These are phyloP conservation scores for Tilletia indica DNA, from an alignment of 1,284 basidiomycete species.

Conservation along the genomic window DNA sequence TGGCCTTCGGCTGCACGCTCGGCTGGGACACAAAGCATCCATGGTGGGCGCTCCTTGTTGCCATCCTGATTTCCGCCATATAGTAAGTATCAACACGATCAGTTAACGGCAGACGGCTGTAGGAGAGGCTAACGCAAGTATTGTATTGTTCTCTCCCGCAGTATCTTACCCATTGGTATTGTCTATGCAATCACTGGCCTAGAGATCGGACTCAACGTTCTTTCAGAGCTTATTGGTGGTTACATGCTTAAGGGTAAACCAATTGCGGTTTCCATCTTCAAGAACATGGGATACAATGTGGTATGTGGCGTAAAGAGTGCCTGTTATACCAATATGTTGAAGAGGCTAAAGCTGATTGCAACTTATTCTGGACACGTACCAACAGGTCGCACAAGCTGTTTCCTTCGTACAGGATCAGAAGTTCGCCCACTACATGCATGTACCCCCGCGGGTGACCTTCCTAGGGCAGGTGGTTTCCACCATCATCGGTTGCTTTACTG, in stretches of 20 bases:
- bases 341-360: background rate
- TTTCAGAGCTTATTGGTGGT: constrained; percentile 45
- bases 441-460: constrained; percentile 58
- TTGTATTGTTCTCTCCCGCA: too few relatives aligned
- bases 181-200: constrained; percentile 32
- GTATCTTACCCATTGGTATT: constrained; percentile 34
- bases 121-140: too few relatives aligned
- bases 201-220: constrained; percentile 30
- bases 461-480: constrained; percentile 24
- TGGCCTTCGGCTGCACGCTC: constrained; percentile 32
- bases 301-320: background rate
- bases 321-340: too few relatives aligned
- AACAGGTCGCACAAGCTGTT: constrained; percentile 25
- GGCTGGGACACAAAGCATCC: constrained; percentile 33
- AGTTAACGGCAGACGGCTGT: background rate
- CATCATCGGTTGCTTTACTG: constrained; percentile 27
- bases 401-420: constrained; percentile 57
- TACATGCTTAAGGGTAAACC: constrained; percentile 40
- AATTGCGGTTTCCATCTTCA: constrained; percentile 56
- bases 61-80: constrained; percentile 43
- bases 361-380: too few relatives aligned
- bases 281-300: constrained; percentile 61
- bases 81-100: constrained; percentile 18
- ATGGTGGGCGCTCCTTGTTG: constrained; percentile 49
- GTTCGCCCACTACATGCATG: constrained; percentile 67